Base-by-base conservation (phyloP, 2,329 filamentous ascomycete species). In the Colletotrichum sp. region DNA sequence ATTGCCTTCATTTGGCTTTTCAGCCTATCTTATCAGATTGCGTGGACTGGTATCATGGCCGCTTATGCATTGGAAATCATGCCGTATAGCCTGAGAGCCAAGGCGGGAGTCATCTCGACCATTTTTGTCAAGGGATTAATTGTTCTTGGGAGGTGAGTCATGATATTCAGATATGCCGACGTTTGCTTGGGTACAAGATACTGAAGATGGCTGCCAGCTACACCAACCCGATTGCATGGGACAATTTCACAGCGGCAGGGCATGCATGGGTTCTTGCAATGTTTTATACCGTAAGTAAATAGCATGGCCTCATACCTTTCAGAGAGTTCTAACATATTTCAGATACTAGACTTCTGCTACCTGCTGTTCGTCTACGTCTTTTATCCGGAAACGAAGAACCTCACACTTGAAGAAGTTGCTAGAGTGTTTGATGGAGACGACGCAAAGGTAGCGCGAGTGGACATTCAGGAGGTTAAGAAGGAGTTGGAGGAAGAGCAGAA, bases 331-430 rank as follows among this genome's bases (percentile, higher is more conserved):
- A 12, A 64, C 12, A n/a, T 28, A 2, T 12, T 26, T 2, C 5
- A 55, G 55, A 72, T 72, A 26, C 18, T 30, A 13, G 30, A 69
- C 18, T 69, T 55, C 6, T 69, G 28, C 12, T 39, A 30, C 21
- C 21, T 69, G 4, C 5, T 63, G 5, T 57, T 30, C 8, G 55
- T 49, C 26, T 52, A 68, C 13, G n/a, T 55, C 26, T 34, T 62
- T 39, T 55, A 34, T 13, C 36, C 28, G 8, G 28, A 63, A 26
- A 69, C 65, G 28, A 67, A 57, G 28, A 67, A 57, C 28, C 65
- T 67, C n/a, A 60, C 70, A 7, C 15, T 52, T 8, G 21, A 62
- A 18, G 63, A 72, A 6, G 63, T 72, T 32, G 26, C 63, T 28
- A 59, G 34, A 24, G 63, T 49, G 3, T 63, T 69, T 21, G 55